Conservation (phyloP, 768 basidiomycete species). For the Trametes cubensis region DNA sequence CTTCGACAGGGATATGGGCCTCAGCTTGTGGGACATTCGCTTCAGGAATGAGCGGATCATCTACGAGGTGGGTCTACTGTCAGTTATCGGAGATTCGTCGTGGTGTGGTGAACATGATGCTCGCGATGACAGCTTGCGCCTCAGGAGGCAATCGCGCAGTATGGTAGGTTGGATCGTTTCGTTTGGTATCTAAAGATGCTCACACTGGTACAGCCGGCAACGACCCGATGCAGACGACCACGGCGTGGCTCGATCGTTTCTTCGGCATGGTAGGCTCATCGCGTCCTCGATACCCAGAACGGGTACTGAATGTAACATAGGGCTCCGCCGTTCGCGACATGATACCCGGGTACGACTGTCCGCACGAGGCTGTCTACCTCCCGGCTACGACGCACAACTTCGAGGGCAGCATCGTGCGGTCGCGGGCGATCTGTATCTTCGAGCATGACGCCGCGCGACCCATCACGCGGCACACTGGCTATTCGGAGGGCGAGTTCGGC, state of each 20-base stretch:
- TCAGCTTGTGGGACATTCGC: slow-evolving; percentile 60
- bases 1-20: slow-evolving; percentile 69
- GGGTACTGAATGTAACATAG: slow-evolving; percentile 10
- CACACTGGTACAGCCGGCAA: slow-evolving; percentile 46
- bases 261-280: slow-evolving; percentile 54
- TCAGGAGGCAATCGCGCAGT: slow-evolving; percentile 66
- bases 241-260: slow-evolving; percentile 64
- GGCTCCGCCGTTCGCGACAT: slow-evolving; percentile 56
- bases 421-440: slow-evolving; percentile 67
- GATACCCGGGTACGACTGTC: slow-evolving; percentile 69
- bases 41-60: slow-evolving; percentile 62
- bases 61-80: slow-evolving; percentile 49
- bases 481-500: slow-evolving; percentile 56
- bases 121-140: slow-evolving; percentile 47
- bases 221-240: slow-evolving; percentile 62
- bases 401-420: slow-evolving; percentile 45
- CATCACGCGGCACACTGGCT: slow-evolving; percentile 60
- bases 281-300: neutral
- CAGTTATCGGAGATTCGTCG: neutral
- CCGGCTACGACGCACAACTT: slow-evolving; percentile 56
- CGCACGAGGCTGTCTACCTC: slow-evolving; percentile 60
- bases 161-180: slow-evolving; percentile 40
- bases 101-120: neutral
- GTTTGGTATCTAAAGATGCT: neutral
- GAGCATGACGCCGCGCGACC: slow-evolving; percentile 63